phyloP scores from a whole-genome alignment of 2,329 filamentous ascomycete species.

The Trichoderma atrobrunneum region DNA sequence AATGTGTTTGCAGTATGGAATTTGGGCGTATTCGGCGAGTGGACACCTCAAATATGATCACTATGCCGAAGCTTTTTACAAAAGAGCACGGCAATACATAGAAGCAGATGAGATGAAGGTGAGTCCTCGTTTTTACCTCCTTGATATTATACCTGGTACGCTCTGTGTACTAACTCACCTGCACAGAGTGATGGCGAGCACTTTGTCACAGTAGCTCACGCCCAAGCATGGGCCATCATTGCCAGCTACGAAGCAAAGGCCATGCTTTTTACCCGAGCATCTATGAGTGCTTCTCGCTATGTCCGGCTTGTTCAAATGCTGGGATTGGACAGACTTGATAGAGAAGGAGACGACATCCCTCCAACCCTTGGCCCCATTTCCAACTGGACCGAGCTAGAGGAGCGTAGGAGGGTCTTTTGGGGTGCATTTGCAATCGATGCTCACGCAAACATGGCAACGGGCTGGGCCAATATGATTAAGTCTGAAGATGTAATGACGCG shows the following conservation, averaged over 20 bases:
- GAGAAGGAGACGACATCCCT: slow-evolving; percentile 62
- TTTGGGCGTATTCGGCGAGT: slow-evolving; percentile 78
- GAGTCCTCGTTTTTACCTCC: slow-evolving; percentile 15
- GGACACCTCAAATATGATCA: slow-evolving; percentile 68
- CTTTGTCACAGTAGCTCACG: slow-evolving; percentile 75
- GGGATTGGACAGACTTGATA: slow-evolving; percentile 76
- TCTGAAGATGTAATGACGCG: slow-evolving; percentile 70
- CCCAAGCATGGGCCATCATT: slow-evolving; percentile 76
- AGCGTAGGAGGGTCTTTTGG: slow-evolving; percentile 85
- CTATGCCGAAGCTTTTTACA: slow-evolving; percentile 77
- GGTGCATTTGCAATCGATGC: slow-evolving; percentile 76
- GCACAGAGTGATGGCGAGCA: slow-evolving; percentile 68
- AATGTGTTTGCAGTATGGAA: slow-evolving; percentile 77
- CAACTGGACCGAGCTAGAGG: slow-evolving; percentile 74
- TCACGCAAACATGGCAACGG: slow-evolving; percentile 83
- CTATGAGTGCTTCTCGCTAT: slow-evolving; percentile 73
- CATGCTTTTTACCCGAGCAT: slow-evolving; percentile 82
- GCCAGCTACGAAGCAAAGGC: slow-evolving; percentile 77
- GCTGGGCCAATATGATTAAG: slow-evolving; percentile 82
- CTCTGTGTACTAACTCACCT: not conserved
- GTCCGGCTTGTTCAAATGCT: slow-evolving; percentile 76
- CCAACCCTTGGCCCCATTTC: slow-evolving; percentile 69
- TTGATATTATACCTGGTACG: not conserved
- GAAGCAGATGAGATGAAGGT: slow-evolving; percentile 81
- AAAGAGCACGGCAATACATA: slow-evolving; percentile 75